Evolutionary conservation across 2,329 filamentous ascomycete genomes (phyloP), one percentile per base, ranked within the genome.

Genomic region (Penicillium sp.): DNA sequence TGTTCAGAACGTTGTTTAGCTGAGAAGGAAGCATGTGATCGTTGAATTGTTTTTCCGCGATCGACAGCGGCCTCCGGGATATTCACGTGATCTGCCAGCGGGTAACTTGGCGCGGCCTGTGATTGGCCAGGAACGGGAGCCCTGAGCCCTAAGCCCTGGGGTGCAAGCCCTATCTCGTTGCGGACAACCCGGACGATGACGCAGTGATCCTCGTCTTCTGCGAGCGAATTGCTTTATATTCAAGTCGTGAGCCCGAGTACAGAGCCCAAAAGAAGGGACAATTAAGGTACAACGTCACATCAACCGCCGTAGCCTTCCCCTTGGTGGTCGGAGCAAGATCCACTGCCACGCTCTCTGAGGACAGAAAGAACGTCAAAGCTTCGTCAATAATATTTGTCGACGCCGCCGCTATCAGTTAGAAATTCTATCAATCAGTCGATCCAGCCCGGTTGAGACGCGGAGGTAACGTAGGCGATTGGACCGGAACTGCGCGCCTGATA

Each of bases 401-500:
- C n/a, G n/a, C n/a, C n/a, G n/a, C n/a, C n/a, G n/a, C n/a, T n/a
- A n/a, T n/a, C n/a, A n/a, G n/a, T n/a, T n/a, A n/a, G n/a, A n/a
- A n/a, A 53, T 46, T 38, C 20, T 33, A 7, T 21, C 40, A 3
- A 7, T 43, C 33, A 14, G 7, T 20, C 2, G 8, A 42, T 23
- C 21, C 20, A 30, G 14, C 14, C n/a, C 1, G 11, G 11, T 11
- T 18, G 16, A 33, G 14, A 18, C 5, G 11, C 23, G 24, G 33
- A n/a, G 52, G 20, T 28, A 55, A 38, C 30, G 5, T 48, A 55
- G 52, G 46, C 52, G 52, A 55, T 55, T 55, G 52, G 52, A 28
- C 52, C 47, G 52, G 52, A 55, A 55, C 11, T 28, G 30, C 26
- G 26, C 45, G 45, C n/a, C n/a, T n/a, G n/a, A n/a, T n/a, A 16